Percentiles rank a stretch among this genome's conserved stretches.
These are phyloP conservation scores for Phytophthora hibernalis DNA, from an alignment of 352 stramenopile species.

Conservation along the genomic window DNA sequence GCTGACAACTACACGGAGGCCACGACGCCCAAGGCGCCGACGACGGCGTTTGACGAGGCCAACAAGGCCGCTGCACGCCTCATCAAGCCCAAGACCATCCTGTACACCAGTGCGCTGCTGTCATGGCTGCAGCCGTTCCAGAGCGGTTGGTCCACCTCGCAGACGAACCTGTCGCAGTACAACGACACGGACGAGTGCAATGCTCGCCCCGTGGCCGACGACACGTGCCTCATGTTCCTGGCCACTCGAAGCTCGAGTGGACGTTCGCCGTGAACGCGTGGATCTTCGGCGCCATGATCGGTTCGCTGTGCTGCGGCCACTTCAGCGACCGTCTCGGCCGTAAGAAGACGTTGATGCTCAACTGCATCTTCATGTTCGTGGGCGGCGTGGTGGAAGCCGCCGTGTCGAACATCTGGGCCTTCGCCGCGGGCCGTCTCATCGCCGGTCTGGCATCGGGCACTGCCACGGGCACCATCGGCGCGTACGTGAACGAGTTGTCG, in stretches of 20 bases:
- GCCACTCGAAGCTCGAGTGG: conserved; percentile 23
- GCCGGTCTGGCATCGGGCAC: background rate
- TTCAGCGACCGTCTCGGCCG: conserved; percentile 41
- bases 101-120: too few relatives aligned
- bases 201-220: conserved; percentile 19
- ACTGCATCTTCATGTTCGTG: conserved; percentile 47
- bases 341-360: conserved; percentile 25
- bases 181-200: too few relatives aligned
- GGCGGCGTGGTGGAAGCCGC: conserved; percentile 36
- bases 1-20: conserved; percentile 25
- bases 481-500: too few relatives aligned
- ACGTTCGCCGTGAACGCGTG: too few relatives aligned
- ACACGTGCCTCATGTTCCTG: conserved; percentile 23
- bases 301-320: conserved; percentile 11
- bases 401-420: conserved; percentile 27
- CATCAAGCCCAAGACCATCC: too few relatives aligned
- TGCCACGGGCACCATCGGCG: too few relatives aligned
- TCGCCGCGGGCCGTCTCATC: conserved; percentile 18
- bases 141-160: too few relatives aligned
- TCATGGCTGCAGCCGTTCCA: too few relatives aligned
- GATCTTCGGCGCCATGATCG: too few relatives aligned
- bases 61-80: conserved; percentile 25
- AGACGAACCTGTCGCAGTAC: too few relatives aligned
- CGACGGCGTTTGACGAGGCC: conserved; percentile 18
- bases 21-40: conserved; percentile 5